A percentile compares a stretch with the other conserved stretches of the same genome.
These are phyloP conservation scores for Boletus subparvulus DNA, from an alignment of 768 basidiomycete genomes.

Conservation along the genomic window DNA sequence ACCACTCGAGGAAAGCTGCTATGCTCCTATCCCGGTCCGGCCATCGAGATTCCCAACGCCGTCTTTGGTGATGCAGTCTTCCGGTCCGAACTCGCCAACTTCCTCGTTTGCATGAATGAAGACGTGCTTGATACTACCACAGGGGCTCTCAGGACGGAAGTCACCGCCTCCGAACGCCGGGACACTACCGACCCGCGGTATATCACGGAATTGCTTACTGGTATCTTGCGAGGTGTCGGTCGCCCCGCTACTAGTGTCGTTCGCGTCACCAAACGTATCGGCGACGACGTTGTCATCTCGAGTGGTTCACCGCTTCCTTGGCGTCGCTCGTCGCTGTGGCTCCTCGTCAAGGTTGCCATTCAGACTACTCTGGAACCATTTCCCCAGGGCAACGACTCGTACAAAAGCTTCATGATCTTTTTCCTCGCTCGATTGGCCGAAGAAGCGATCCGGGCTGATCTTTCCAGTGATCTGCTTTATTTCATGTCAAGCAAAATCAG, in stretches of 20 bases:
- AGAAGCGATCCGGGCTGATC: conserved; percentile 11
- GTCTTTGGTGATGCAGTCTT: conserved; percentile 19
- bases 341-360: conserved; percentile 10
- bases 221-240: too few relatives aligned
- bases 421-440: conserved; percentile 33
- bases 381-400: conserved; percentile 17
- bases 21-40: too few relatives aligned
- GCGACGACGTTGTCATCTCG: conserved; percentile 31
- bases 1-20: too few relatives aligned
- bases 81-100: conserved; percentile 35
- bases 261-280: conserved; percentile 32
- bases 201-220: conserved; percentile 43
- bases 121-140: conserved; percentile 25
- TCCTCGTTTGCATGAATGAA: conserved; percentile 36
- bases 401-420: conserved; percentile 51
- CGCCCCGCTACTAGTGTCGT: background rate
- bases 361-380: too few relatives aligned
- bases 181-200: conserved; percentile 39
- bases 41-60: too few relatives aligned
- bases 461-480: conserved; percentile 28
- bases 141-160: background rate
- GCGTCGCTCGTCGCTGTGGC: conserved; percentile 39
- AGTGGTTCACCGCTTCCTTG: conserved; percentile 26
- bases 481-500: conserved; percentile 28
- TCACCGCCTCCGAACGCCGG: background rate